Conservation (phyloP, 2,329 filamentous ascomycete genomes). For the Cryphonectria radicalis region DNA sequence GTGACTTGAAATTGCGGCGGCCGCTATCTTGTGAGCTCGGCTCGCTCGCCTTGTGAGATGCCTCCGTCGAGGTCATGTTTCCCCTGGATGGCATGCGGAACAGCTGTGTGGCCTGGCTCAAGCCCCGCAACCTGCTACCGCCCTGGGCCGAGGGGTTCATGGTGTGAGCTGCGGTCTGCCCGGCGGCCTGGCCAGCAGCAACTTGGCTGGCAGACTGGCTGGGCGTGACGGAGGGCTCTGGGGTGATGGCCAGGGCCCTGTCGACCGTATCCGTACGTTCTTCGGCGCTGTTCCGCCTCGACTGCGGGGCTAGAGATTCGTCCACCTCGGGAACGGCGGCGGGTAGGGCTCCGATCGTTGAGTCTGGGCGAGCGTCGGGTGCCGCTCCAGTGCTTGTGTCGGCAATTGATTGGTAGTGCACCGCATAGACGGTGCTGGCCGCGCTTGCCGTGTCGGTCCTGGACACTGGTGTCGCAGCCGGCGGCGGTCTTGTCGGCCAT, state of each 20-base stretch:
- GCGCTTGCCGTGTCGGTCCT: slow-evolving; percentile 66
- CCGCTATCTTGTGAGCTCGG: slow-evolving; percentile 30
- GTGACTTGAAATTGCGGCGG: slow-evolving; percentile 60
- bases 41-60: slow-evolving; percentile 10
- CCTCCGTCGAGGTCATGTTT: slow-evolving; percentile 21
- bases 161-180: background rate
- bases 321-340: slow-evolving; percentile 40
- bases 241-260: slow-evolving; percentile 21
- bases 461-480: slow-evolving; percentile 61
- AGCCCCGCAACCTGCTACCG: slow-evolving; percentile 37
- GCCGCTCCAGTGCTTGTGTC: slow-evolving; percentile 55
- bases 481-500: slow-evolving; percentile 60
- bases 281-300: slow-evolving; percentile 14
- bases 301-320: slow-evolving; percentile 37
- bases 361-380: slow-evolving; percentile 39
- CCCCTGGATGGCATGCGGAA: slow-evolving; percentile 33
- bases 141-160: slow-evolving; percentile 11
- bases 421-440: slow-evolving; percentile 66
- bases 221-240: slow-evolving; percentile 28
- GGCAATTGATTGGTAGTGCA: slow-evolving; percentile 63
- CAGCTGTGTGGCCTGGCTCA: slow-evolving; percentile 38
- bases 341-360: slow-evolving; percentile 20
- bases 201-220: slow-evolving; percentile 31
- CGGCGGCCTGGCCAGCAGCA: slow-evolving; percentile 19
- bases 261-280: slow-evolving; percentile 22